Evolutionary conservation across 2,329 filamentous ascomycete genomes (phyloP).

Genomic region (Bipolaris cookei): DNA sequence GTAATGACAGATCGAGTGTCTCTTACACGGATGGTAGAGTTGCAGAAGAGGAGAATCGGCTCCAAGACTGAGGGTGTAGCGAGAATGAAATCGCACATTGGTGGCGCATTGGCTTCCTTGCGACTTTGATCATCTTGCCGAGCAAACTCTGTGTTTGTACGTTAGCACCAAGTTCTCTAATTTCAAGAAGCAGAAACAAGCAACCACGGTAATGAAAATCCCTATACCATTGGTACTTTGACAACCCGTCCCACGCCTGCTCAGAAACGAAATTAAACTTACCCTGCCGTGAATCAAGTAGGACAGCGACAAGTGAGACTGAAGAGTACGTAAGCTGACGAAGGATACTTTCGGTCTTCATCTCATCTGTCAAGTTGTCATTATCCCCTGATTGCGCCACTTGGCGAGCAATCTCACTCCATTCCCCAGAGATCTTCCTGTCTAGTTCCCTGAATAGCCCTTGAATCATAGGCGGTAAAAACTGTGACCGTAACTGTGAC

Average conservation of each 20-base stretch:
- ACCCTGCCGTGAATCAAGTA: constrained; percentile 72
- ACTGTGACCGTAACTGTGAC: constrained; percentile 74
- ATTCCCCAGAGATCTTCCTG: constrained; percentile 83
- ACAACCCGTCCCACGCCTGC: background rate
- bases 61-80: constrained; percentile 79
- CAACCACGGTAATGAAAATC: background rate
- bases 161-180: background rate
- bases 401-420: constrained; percentile 70
- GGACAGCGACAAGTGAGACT: constrained; percentile 87
- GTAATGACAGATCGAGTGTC: constrained; percentile 88
- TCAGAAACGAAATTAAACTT: constrained; percentile 8
- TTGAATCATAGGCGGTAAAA: constrained; percentile 82
- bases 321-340: constrained; percentile 91
- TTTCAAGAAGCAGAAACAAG: background rate
- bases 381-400: constrained; percentile 72
- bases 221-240: background rate
- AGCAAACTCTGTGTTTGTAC: constrained; percentile 31
- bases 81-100: constrained; percentile 82
- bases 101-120: constrained; percentile 57
- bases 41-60: constrained; percentile 88
- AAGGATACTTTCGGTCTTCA: constrained; percentile 96
- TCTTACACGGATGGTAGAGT: constrained; percentile 85
- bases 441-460: constrained; percentile 87
- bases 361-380: constrained; percentile 83
- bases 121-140: constrained; percentile 39